A percentile compares a stretch with the other conserved stretches of the same genome.
phyloP scores from a whole-genome alignment of 2,329 filamentous ascomycete species.

The Beauveria varroae region DNA sequence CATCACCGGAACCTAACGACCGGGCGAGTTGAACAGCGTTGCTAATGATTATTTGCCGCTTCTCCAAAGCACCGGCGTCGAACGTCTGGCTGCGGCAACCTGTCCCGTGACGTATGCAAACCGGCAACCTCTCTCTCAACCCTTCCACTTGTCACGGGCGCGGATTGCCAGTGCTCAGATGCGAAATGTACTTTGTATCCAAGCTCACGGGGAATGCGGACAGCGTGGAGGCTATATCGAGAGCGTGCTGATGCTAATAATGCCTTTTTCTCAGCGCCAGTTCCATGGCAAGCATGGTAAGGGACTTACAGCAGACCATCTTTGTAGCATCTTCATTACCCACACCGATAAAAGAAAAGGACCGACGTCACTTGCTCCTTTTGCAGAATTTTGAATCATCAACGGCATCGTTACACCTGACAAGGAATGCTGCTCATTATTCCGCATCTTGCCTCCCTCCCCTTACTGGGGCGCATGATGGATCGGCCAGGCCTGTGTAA shows the following conservation, averaged over 20 bases:
- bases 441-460: background rate
- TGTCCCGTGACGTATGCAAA: background rate
- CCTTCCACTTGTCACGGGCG: background rate
- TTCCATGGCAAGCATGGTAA: background rate
- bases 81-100: background rate
- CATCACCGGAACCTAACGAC: background rate
- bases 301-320: background rate
- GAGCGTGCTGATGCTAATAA: too few relatives aligned
- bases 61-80: background rate
- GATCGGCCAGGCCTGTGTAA: too few relatives aligned
- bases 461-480: background rate
- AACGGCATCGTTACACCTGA: background rate
- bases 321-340: background rate
- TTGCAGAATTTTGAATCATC: background rate
- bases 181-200: too few relatives aligned
- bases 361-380: conserved; percentile 4
- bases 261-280: background rate
- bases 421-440: background rate
- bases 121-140: background rate
- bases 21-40: background rate
- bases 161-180: background rate
- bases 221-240: too few relatives aligned
- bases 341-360: background rate
- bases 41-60: background rate
- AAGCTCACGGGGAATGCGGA: too few relatives aligned